phyloP scores from a whole-genome alignment of 2,329 filamentous ascomycete genomes.

The Arthrobotrys conoides region DNA sequence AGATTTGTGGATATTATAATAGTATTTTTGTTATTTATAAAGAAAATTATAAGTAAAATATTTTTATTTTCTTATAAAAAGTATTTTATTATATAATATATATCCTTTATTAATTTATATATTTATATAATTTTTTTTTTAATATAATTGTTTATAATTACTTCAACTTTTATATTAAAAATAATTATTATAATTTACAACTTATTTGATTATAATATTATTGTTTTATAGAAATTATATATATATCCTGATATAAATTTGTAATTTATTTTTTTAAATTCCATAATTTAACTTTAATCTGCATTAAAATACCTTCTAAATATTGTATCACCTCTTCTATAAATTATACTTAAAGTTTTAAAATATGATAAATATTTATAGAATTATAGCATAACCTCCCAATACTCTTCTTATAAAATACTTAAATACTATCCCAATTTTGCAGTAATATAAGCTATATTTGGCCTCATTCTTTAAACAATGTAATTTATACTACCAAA shows the following conservation, averaged over 20 bases:
- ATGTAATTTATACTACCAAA: too few species aligned
- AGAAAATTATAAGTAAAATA: too few species aligned
- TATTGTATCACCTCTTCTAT: background rate
- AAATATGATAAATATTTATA: background rate
- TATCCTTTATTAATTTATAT: slow-evolving; percentile 3
- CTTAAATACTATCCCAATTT: too few species aligned
- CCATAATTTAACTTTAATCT: background rate
- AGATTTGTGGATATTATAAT: background rate
- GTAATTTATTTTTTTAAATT: slow-evolving; percentile 1
- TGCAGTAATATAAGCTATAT: too few species aligned
- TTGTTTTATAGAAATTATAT: background rate
- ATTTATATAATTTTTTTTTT: slow-evolving; percentile 13
- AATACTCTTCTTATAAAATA: background rate
- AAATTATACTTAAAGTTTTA: background rate
- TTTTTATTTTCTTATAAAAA: background rate
- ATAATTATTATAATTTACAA: slow-evolving; percentile 12
- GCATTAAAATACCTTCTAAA: background rate
- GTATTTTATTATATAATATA: background rate
- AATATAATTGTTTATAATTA: slow-evolving; percentile 26
- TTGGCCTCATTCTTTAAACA: too few species aligned
- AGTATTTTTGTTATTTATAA: background rate
- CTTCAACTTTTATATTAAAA: slow-evolving; percentile 13
- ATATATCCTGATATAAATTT: slow-evolving; percentile 10
- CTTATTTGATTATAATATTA: slow-evolving; percentile 13
- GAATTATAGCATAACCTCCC: background rate